Evolutionary conservation across 805 yeast genomes (phyloP), one percentile per base, ranked within the genome.

Genomic region (Sugiyamaella lignohabitans): DNA sequence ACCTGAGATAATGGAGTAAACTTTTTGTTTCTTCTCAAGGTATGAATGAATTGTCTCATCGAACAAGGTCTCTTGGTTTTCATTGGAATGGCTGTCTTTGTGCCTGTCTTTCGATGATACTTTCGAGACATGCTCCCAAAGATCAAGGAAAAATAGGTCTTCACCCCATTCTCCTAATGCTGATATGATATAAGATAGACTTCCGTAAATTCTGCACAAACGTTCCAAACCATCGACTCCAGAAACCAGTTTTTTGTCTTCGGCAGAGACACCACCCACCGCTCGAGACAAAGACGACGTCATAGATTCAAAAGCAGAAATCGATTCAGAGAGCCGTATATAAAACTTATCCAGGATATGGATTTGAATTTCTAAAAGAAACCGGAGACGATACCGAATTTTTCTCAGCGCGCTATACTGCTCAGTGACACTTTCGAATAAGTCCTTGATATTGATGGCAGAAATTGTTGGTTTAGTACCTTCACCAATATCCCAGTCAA

Each of bases 381-480:
- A 80, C 53, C 74, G 71, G 47, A 79, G 65, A 50, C 81, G 80
- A 52, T 71, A 76, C 39, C 73, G 73, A 51, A 80, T 68, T 21
- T 79, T 68, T 32, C 67, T 67, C 8, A 67, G 48, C 27, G 58
- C 46, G 18, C 56, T 36, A 62, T 79, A 79, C 51, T 76, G 79
- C 14, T 68, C 67, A 2, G 81, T 78, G 45, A 80, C 69, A 40
- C 75, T 74, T 52, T 79, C 78, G 19, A 84, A 62, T 37, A 84
- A 60, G 54, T 79, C 79, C 38, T 71, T 71, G 50, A 84, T 60
- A 42, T 77, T 75, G 34, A 73, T 67, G 0, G 88, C 78, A 1
- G 87, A 76, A 51, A 74, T 74, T 0, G 87, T 82, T 0, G 91
- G 88, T 50, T 73, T 73, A 0, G 78, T 71, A n/a, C 48, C 52